phyloP scores from a whole-genome alignment of 306 rosid genomes.

The Medicago arabica region DNA sequence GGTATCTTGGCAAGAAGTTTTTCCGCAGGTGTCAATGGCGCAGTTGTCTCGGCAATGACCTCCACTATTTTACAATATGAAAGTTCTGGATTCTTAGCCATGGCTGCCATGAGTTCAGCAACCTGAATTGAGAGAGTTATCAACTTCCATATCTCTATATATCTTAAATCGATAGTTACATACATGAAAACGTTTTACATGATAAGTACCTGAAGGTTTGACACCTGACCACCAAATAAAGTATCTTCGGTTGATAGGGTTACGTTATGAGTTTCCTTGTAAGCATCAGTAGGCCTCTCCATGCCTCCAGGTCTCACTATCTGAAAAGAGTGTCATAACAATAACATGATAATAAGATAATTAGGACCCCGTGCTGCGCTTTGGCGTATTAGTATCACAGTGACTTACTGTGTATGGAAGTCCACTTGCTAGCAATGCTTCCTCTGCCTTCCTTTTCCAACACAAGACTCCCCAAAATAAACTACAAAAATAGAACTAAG shows the following conservation, averaged over 20 bases:
- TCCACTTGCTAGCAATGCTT: slow-evolving; percentile 90
- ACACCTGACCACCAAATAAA: slow-evolving; percentile 94
- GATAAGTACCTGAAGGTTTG: slow-evolving; percentile 86
- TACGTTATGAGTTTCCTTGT: slow-evolving; percentile 91
- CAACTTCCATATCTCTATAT: slow-evolving; percentile 6
- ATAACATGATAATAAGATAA: slow-evolving; percentile 24
- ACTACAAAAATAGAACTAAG: slow-evolving; percentile 54
- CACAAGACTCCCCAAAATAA: slow-evolving; percentile 96
- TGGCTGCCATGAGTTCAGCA: slow-evolving; percentile 89
- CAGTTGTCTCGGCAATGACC: slow-evolving; percentile 90
- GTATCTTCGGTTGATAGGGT: slow-evolving; percentile 84
- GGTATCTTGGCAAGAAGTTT: slow-evolving; percentile 86
- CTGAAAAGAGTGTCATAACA: slow-evolving; percentile 54
- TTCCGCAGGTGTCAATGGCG: slow-evolving; percentile 78
- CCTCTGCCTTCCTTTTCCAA: slow-evolving; percentile 99
- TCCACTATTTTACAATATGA: slow-evolving; percentile 90
- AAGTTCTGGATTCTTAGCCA: slow-evolving; percentile 73
- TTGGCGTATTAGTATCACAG: slow-evolving; percentile 23
- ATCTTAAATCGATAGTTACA: slow-evolving; percentile 17
- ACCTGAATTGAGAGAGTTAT: slow-evolving; percentile 60
- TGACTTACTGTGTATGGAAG: slow-evolving; percentile 86
- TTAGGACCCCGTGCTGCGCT: slow-evolving; percentile 9
- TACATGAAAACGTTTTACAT: slow-evolving; percentile 13
- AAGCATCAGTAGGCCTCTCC: slow-evolving; percentile 98
- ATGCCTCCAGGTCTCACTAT: slow-evolving; percentile 99